A percentile compares a stretch with the other conserved stretches of the same genome.
These are phyloP conservation scores for Talaromyces albobiverticillius DNA, from an alignment of 2,329 filamentous ascomycete genomes.

Conservation along the genomic window DNA sequence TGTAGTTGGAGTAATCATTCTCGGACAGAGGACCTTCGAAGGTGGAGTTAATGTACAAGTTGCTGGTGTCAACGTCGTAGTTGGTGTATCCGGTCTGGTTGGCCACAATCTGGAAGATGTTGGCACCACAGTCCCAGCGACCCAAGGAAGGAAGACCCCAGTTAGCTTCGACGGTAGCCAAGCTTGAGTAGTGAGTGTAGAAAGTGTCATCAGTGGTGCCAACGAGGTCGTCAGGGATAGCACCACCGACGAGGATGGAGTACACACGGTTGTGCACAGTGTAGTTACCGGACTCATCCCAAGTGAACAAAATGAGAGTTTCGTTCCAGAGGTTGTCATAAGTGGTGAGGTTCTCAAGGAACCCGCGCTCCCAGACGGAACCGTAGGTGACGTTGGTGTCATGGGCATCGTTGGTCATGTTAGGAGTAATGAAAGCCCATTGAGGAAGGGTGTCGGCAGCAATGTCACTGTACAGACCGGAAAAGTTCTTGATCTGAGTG, in stretches of 20 bases:
- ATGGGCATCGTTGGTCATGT: constrained; percentile 67
- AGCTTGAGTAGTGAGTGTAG: constrained; percentile 70
- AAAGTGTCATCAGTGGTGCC: constrained; percentile 68
- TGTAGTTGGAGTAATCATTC: constrained; percentile 25
- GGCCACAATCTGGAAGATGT: constrained; percentile 63
- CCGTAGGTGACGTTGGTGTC: constrained; percentile 69
- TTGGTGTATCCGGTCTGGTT: constrained; percentile 57
- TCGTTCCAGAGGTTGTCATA: constrained; percentile 71
- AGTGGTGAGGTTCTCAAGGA: constrained; percentile 67
- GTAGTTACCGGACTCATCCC: constrained; percentile 76
- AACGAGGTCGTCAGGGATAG: constrained; percentile 61
- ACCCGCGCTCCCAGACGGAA: constrained; percentile 64
- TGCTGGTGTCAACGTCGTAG: constrained; percentile 37
- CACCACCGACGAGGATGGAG: constrained; percentile 69
- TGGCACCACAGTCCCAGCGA: constrained; percentile 69
- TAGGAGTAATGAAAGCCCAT: constrained; percentile 55
- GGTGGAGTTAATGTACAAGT: constrained; percentile 53
- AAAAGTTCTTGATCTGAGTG: constrained; percentile 71
- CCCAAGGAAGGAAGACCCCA: constrained; percentile 68
- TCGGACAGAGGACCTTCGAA: constrained; percentile 48
- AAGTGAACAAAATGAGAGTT: constrained; percentile 73
- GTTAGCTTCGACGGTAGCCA: constrained; percentile 67
- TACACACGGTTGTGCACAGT: constrained; percentile 65
- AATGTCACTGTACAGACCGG: constrained; percentile 66
- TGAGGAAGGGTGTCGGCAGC: constrained; percentile 64